A percentile compares a stretch with the other conserved stretches of the same genome.
These are phyloP conservation scores for Colletotrichum orchidophilum DNA, from an alignment of 2,329 filamentous ascomycete genomes.

Conservation along the genomic window DNA sequence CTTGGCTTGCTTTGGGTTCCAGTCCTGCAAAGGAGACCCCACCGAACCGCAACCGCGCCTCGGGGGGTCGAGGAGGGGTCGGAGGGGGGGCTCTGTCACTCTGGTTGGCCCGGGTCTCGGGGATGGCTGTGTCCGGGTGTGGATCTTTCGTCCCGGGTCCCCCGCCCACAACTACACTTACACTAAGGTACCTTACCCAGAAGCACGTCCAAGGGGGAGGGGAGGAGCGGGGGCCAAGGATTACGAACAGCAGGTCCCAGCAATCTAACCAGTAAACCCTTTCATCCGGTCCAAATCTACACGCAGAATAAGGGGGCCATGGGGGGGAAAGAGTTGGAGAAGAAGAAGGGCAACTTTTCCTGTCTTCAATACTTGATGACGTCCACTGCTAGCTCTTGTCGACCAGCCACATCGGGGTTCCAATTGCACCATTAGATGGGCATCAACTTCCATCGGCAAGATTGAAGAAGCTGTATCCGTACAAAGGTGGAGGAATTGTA, in stretches of 20 bases:
- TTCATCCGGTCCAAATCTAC: too few relatives aligned
- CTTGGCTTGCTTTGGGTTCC: background rate
- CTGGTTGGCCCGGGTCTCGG: slow-evolving; percentile 14
- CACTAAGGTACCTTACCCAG: background rate
- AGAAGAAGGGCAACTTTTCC: too few relatives aligned
- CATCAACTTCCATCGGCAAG: background rate
- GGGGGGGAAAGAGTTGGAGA: too few relatives aligned
- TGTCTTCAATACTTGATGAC: background rate
- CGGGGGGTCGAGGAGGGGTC: background rate
- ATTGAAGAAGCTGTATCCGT: too few relatives aligned
- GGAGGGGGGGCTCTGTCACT: too few relatives aligned
- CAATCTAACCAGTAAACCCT: too few relatives aligned
- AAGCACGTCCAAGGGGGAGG: background rate
- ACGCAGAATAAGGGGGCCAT: too few relatives aligned
- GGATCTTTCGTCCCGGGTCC: background rate
- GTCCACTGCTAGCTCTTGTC: background rate
- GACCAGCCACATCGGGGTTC: background rate
- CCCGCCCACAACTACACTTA: slow-evolving; percentile 10
- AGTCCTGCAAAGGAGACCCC: background rate
- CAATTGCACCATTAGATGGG: background rate
- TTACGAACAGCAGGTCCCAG: background rate
- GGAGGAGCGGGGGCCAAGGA: background rate
- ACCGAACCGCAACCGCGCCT: background rate
- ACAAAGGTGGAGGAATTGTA: too few relatives aligned
- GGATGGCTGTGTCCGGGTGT: slow-evolving; percentile 2